A percentile compares a stretch with the other conserved stretches of the same genome.
Evolutionary conservation across 352 stramenopile species (phyloP).

Genomic region (Thalassiosira gravida): DNA sequence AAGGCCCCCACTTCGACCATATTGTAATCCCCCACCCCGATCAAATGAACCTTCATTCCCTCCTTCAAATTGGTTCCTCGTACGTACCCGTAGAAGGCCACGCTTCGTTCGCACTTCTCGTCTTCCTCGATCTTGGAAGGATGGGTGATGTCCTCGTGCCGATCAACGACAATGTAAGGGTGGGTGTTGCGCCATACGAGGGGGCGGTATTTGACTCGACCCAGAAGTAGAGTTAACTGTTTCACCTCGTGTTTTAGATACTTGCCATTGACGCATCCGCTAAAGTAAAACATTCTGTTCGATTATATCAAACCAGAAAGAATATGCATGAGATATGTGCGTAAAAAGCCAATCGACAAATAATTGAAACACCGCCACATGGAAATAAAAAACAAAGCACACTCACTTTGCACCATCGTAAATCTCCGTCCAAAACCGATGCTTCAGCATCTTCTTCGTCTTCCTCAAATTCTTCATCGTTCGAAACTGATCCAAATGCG

Average conservation of each 20-base stretch:
- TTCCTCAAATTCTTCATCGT: conserved; percentile 97
- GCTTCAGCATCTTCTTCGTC: conserved; percentile 98
- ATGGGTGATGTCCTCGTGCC: conserved; percentile 95
- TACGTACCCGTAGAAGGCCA: conserved; percentile 98
- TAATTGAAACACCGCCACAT: too few species aligned
- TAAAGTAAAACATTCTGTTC: too few species aligned
- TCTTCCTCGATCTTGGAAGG: conserved; percentile 93
- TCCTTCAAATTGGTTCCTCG: conserved; percentile 97
- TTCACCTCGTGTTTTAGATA: conserved; percentile 99
- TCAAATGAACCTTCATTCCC: conserved; percentile 95
- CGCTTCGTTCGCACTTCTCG: conserved; percentile 89
- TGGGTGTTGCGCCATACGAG: conserved; percentile 99
- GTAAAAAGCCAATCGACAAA: too few species aligned
- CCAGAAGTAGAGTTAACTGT: conserved; percentile 96
- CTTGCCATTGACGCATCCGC: conserved; percentile 96
- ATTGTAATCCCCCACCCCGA: conserved; percentile 96
- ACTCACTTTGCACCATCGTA: conserved; percentile 89
- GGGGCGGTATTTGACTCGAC: conserved; percentile 95
- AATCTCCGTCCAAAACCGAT: conserved; percentile 99
- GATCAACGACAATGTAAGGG: conserved; percentile 97
- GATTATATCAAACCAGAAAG: too few species aligned
- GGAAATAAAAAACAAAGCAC: too few species aligned
- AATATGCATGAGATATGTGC: too few species aligned
- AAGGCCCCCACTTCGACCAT: conserved; percentile 94
- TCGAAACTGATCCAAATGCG: conserved; percentile 97